Evolutionary conservation across 2,329 filamentous ascomycete genomes (phyloP), one percentile per base, ranked within the genome.

Genomic region (Xylaria sp.): DNA sequence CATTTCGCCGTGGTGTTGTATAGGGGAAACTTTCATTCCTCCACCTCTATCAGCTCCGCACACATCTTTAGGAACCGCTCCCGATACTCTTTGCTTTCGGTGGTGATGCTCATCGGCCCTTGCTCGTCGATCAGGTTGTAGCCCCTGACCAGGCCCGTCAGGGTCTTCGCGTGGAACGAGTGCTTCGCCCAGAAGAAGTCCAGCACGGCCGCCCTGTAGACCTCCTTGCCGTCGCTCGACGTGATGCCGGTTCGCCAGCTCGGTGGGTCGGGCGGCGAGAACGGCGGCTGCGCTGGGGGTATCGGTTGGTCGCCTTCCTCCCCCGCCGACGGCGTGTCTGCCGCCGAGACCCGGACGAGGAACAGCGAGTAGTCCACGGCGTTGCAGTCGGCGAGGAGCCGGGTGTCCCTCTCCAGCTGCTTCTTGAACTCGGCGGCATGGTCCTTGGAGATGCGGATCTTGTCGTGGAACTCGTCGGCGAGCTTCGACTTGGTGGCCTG

Each of bases 131-230:
- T 73, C 13, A 79, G 58, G 63, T 90, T 90, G 63, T 86, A 89
- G 0, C 78, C 72, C 44, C 81, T 81, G 54, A 91, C 81, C 34
- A 90, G 69, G 0, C 81, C 78, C 0, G 87, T 89, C 80, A 91
- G 82, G 1, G 82, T 76, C 67, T 80, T 82, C 0, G 89, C 84
- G 49, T 84, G 86, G 0, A 86, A 63, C 61, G 86, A 87, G 69
- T 90, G 87, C 70, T 88, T 89, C 0, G 87, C 83, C 88, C 88
- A 91, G 74, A 91, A 90, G 72, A 92, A 91, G 69, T 91, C 89
- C 29, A 91, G 74, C 13, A 91, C 71, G 0, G 86, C 80, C 2
- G 81, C 85, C 2, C 88, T 80, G 64, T 90, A 91, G 11, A 86
- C 74, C 76, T 86, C 88, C 61, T 83, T 83, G 0, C 82, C 82